Evolutionary conservation across 352 stramenopile species (phyloP).

Genomic region (Phytopythium kandeliae): DNA sequence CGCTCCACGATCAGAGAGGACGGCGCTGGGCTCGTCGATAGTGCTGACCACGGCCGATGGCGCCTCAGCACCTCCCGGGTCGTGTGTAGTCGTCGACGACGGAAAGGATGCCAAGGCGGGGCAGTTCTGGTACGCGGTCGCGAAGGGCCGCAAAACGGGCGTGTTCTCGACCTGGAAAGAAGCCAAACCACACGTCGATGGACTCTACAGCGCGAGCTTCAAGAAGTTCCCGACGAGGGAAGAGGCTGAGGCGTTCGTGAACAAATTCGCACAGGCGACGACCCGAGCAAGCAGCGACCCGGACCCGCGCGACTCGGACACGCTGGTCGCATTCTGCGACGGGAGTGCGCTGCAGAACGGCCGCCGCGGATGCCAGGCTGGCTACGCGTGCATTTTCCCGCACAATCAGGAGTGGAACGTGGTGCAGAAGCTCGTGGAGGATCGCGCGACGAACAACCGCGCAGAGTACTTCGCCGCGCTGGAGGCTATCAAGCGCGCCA

Average conservation of each 20-base stretch:
- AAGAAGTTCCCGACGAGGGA: conserved; percentile 49
- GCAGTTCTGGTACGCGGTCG: conserved; percentile 43
- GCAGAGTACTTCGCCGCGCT: conserved; percentile 53
- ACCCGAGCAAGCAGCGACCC: conserved; percentile 12
- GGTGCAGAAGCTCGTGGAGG: conserved; percentile 37
- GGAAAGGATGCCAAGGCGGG: neutral
- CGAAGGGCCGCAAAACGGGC: conserved; percentile 37
- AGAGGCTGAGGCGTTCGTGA: conserved; percentile 48
- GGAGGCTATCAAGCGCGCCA: conserved; percentile 59
- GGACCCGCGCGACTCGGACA: conserved; percentile 38
- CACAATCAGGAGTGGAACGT: conserved; percentile 61
- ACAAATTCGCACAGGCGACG: conserved; percentile 13
- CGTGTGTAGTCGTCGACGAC: conserved; percentile 1
- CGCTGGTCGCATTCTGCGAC: conserved; percentile 76
- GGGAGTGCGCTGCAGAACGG: conserved; percentile 67
- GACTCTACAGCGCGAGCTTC: conserved; percentile 41
- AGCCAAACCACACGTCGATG: conserved; percentile 45
- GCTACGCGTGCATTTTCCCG: conserved; percentile 75
- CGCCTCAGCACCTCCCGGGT: conserved; percentile 1
- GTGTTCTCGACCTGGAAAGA: conserved; percentile 57
- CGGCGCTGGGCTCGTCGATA: neutral
- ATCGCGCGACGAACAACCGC: conserved; percentile 42
- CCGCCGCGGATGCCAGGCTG: conserved; percentile 37
- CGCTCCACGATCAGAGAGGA: neutral
- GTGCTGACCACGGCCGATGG: neutral